These are phyloP conservation scores for Cladosporium sp. DNA, from an alignment of 2,329 filamentous ascomycete genomes.

Conservation along the genomic window DNA sequence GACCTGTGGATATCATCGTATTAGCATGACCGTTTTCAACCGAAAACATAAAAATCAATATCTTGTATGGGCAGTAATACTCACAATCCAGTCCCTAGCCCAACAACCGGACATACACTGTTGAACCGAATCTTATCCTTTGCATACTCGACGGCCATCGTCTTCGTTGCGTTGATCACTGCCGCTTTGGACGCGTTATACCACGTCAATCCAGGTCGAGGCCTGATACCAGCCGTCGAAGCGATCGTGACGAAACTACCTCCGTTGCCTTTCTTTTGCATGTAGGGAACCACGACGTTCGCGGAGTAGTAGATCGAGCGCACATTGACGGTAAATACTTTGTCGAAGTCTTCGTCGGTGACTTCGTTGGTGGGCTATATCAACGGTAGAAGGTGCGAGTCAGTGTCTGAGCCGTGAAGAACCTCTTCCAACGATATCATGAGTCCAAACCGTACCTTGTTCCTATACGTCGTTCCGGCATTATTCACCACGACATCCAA, in stretches of 20 bases:
- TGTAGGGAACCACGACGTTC: conserved; percentile 56
- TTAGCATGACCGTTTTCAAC: no score
- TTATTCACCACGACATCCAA: conserved; percentile 61
- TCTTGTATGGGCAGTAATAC: no score
- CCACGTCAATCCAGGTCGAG: conserved; percentile 62
- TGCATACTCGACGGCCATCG: conserved; percentile 69
- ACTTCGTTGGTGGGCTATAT: conserved; percentile 54
- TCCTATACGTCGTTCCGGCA: conserved; percentile 51
- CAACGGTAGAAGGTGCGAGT: neutral
- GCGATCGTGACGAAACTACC: conserved; percentile 64
- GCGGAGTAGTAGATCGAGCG: conserved; percentile 62
- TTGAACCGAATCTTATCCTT: conserved; percentile 70
- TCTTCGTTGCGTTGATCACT: conserved; percentile 57
- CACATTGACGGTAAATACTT: conserved; percentile 65
- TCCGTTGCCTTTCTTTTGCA: conserved; percentile 53
- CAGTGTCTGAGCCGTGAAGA: neutral
- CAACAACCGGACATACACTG: conserved; percentile 52
- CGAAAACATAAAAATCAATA: no score
- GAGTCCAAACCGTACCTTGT: conserved; percentile 40
- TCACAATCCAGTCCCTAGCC: conserved; percentile 31
- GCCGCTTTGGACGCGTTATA: conserved; percentile 68
- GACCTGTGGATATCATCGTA: conserved; percentile 16
- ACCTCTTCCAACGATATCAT: neutral
- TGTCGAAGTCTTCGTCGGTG: conserved; percentile 62
- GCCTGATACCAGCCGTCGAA: conserved; percentile 59